Conservation (phyloP, 2,329 filamentous ascomycete genomes). For the Podosphaera aphanis region DNA sequence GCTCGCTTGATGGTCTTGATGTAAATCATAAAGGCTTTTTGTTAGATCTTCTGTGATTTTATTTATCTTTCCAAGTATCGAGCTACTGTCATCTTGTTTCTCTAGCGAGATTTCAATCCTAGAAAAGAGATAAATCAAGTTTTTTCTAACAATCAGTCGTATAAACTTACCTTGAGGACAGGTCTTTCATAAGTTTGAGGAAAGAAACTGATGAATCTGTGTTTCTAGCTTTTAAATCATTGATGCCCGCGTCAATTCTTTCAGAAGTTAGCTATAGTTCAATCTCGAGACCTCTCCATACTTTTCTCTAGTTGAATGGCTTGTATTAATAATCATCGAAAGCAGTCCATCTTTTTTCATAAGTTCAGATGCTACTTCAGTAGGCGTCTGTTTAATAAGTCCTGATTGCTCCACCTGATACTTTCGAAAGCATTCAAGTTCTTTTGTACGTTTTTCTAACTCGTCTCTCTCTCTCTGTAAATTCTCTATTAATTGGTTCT, state of each 20-base stretch:
- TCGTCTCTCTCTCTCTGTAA: constrained; percentile 5
- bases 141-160: not conserved
- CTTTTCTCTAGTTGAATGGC: constrained; percentile 1
- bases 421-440: constrained; percentile 5
- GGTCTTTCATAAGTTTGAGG: constrained; percentile 8
- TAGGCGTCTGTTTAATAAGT: constrained; percentile 7
- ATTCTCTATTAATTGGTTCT: constrained; percentile 4
- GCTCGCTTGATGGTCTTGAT: constrained; percentile 5
- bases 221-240: constrained; percentile 4
- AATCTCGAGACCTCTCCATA: not conserved
- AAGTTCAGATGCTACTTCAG: constrained; percentile 5
- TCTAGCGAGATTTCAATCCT: constrained; percentile 7
- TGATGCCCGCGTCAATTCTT: constrained; percentile 10
- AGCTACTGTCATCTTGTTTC: constrained; percentile 1
- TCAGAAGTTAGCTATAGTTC: constrained; percentile 2
- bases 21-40: constrained; percentile 6
- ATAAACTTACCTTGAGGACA: constrained; percentile 8
- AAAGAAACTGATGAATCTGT: constrained; percentile 5
- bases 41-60: constrained; percentile 8
- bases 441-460: constrained; percentile 6
- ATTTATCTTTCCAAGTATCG: constrained; percentile 2
- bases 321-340: constrained; percentile 5
- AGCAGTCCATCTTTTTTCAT: constrained; percentile 8
- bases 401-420: constrained; percentile 7
- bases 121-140: constrained; percentile 1